Base-by-base conservation (phyloP, 768 basidiomycete species). In the Coprinopsis marcescibilis region DNA sequence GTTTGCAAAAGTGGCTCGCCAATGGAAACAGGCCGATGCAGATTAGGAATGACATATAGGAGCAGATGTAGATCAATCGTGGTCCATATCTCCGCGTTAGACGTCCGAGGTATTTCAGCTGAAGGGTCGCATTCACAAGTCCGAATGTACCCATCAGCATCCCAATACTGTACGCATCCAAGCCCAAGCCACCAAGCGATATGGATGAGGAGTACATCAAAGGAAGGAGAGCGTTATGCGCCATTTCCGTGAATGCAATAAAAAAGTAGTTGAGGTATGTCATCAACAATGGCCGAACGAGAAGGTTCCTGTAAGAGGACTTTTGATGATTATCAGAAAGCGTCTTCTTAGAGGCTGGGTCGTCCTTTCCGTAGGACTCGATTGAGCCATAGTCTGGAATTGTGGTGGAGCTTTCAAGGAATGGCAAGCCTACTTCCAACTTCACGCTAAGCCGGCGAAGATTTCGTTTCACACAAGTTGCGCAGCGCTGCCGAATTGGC, bases 121-220 rank as follows among this genome's bases (percentile, higher is more conserved):
- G 79, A 48, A 80, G 59, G 25, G 74, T 26, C 3, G 75, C 80
- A 48, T 75, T 80, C 39, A 71, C 49, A n/a, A 78, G 55, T 6
- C 81, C 81, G 49, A 68, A 76, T 1, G 59, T 46, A 8, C 75
- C 69, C 45, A 80, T 65, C 41, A 79, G 72, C 14, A 65, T 61
- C 13, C 82, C 82, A 21, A 85, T 83, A 5, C 56, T 54, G 17
- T 68, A 68, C 3, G 80, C 73, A 24, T 68, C 59, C 29, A 81
- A 62, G 11, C 78, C 78, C 17, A 83, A 69, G 0, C 81, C 82
- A 13, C 82, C 81, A 2, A 72, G 58, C 6, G 60, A 57, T 37
- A 76, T 59, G 1, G 83, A 76, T 0, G 79, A 79, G 21, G 77
- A 74, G 46, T 60, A 65, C 46, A 68, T 52, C 35, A 68, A 59